Base-by-base conservation (phyloP, 768 basidiomycete genomes). In the Gloeopeniophorella convolvens region DNA sequence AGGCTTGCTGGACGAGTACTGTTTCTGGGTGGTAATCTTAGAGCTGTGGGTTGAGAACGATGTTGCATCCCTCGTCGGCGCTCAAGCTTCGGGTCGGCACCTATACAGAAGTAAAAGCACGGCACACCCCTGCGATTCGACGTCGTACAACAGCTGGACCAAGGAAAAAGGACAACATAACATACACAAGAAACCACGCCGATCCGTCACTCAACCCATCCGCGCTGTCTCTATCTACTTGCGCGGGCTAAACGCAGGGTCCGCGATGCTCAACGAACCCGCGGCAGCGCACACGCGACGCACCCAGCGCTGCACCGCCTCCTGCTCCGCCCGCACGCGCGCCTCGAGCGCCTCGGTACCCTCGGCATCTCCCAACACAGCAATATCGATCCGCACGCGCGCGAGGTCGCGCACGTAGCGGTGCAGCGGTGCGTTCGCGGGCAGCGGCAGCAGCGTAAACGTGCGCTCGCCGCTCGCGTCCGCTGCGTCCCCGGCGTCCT, bases 321-420 rank as follows among this genome's bases (percentile, higher is more conserved):
- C 44, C 15, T 53, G 41, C 42, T 53, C 54, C 13, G 13, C 40
- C 40, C 33, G 36, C 23, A 45, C 41, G 5, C 50, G 40, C 16
- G 42, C 18, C 34, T 35, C 28, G 31, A 52, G 26, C 24, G 28
- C 44, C 2, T 26, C 51, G 6, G 42, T 15, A 3, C 27, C 21
- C 41, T 35, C 54, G 15, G 7, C 24, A 2, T 10, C 34, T 5
- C 26, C 41, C 41, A 53, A n/a, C 16, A 30, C 41, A 4, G 34
- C 41, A 3, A 46, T 33, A 16, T 55, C 54, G 33, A 37, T 41
- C 15, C 39, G 49, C 8, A 47, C 32, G 3, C 33, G 45, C 6
- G 43, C 51, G 16, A 55, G 50, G 15, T 53, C 54, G 27, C 24
- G 45, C 13, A 55, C 34, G 39, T 55, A 55, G 5, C 44, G 23